Conservation (phyloP, 257 asterid species). For the Nicotiana attenuata region DNA sequence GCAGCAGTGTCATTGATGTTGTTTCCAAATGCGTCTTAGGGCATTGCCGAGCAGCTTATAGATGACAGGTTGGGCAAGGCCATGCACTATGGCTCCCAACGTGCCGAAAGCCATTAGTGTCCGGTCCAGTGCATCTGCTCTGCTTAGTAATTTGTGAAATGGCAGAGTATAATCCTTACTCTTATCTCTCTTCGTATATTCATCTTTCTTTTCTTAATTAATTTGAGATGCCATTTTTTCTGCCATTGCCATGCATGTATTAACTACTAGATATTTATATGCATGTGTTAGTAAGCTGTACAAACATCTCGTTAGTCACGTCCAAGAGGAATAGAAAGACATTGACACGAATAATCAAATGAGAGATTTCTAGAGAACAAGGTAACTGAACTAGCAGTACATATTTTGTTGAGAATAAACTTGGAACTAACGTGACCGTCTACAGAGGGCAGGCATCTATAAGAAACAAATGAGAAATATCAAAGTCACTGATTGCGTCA, state of each 20-base stretch:
- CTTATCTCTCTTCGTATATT: not conserved
- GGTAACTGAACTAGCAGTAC: not conserved
- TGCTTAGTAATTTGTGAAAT: conserved; percentile 47
- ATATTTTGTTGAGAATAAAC: too few relatives aligned
- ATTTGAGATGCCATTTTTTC: not conserved
- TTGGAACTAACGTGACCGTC: not conserved
- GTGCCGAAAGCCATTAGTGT: conserved; percentile 64
- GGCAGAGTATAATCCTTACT: conserved; percentile 23
- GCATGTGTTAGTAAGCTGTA: not conserved
- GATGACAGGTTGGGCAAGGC: conserved; percentile 72
- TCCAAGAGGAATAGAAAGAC: not conserved
- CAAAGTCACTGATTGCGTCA: not conserved
- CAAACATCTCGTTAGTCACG: too few relatives aligned
- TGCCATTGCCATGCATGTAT: not conserved
- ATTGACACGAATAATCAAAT: too few relatives aligned
- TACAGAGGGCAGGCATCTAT: not conserved
- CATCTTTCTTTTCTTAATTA: not conserved
- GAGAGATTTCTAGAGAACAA: not conserved
- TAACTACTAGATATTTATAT: not conserved
- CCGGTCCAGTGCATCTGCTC: conserved; percentile 70
- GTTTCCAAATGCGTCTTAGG: conserved; percentile 58
- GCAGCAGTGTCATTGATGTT: conserved; percentile 39
- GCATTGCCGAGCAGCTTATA: conserved; percentile 70
- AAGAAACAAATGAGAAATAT: not conserved
- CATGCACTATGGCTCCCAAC: conserved; percentile 64